Base-by-base conservation (phyloP, 2,329 filamentous ascomycete species). In the Neonectria hederae region DNA sequence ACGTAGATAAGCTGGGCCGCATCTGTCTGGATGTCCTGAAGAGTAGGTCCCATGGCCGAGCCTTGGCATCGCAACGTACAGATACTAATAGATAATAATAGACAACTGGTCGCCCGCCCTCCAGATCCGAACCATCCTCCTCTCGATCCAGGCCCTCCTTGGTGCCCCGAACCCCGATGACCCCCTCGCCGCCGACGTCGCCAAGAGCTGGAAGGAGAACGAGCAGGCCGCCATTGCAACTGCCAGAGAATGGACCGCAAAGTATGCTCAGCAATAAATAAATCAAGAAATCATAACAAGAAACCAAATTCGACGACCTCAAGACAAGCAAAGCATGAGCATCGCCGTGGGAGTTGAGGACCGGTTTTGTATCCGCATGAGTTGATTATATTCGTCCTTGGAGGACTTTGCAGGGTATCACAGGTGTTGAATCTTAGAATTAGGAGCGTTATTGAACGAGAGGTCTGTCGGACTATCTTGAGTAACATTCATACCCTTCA, bases 51-150 rank as follows among this genome's bases (percentile, higher is more conserved):
- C 61, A 51, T 46, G 24, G 26, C 48, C 35, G 57, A 32, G 52
- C 22, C 40, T 40, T 7, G 22, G 14, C 35, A 58, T 45, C 30
- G 11, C 30, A n/a, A 21, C 42, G 45, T 43, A 17, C 40, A 45
- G 43, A 19, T 58, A 35, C 70, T 69, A 56, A 73, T 63, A 54
- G 54, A 48, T 61, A 19, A n/a, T 45, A 17, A 59, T 67, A 97
- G 94, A 95, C 79, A 99, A 99, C 86, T 99, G 96, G 96, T 98
- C 95, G 22, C 96, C 96, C 5, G 96, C 97, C 14, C 88, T 99
- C 32, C 96, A 99, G 81, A 99, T 99, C 77, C 91, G 96, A 69
- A 99, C 96, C 7, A 99, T 99, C 71, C 89, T 99, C n/a, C 89
- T 99, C 59, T 98, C 95, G 10, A 99, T 99, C 78, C 97, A 99